Evolutionary conservation across 441 rosid genomes (phyloP).

Genomic region (Pelargonium cotyledonis): DNA sequence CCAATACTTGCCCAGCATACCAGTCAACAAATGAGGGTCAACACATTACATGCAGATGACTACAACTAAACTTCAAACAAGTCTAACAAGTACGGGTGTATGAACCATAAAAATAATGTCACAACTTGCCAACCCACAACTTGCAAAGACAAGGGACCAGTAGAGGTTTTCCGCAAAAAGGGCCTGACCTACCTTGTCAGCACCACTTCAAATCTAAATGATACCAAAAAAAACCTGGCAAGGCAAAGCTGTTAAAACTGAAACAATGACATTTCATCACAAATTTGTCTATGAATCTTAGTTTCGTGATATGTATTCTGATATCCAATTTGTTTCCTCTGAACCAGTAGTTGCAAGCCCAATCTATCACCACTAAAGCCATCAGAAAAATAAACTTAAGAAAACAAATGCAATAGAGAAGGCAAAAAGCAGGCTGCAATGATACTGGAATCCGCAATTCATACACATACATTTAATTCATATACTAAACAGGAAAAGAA

Average conservation of each 20-base stretch:
- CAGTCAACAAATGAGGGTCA: background rate
- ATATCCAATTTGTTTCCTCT: background rate
- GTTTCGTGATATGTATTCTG: background rate
- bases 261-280: background rate
- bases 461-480: background rate
- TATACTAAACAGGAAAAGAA: background rate
- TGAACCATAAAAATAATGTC: no score
- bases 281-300: background rate
- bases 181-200: background rate
- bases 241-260: background rate
- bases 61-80: background rate
- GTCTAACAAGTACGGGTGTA: background rate
- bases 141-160: background rate
- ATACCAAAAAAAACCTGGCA: background rate
- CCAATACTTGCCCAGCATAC: background rate
- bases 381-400: background rate
- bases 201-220: background rate
- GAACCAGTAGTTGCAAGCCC: background rate
- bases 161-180: background rate
- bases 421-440: background rate
- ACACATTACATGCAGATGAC: background rate
- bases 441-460: background rate
- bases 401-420: background rate
- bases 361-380: background rate
- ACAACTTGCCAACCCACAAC: background rate